A percentile compares a stretch with the other conserved stretches of the same genome.
Conservation (phyloP, 2,329 filamentous ascomycete species). For the Aspergillus novoparasiticus region DNA sequence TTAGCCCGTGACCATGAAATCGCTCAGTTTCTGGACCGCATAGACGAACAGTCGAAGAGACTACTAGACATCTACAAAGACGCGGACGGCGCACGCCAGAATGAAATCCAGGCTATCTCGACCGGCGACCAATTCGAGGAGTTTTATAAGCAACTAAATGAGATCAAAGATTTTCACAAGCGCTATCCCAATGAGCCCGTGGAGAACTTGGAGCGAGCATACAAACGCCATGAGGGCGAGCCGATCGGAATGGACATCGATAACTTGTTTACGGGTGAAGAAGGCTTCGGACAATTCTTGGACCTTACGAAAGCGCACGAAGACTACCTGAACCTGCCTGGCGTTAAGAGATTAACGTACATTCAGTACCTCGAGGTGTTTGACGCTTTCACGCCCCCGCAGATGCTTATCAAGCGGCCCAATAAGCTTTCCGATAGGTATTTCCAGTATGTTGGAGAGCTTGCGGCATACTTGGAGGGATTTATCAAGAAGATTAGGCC, state of each 20-base stretch:
- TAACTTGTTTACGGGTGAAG: constrained; percentile 92
- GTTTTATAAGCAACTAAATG: constrained; percentile 82
- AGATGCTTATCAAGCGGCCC: constrained; percentile 71
- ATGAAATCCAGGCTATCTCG: constrained; percentile 81
- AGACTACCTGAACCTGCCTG: constrained; percentile 83
- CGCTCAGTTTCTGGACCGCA: constrained; percentile 79
- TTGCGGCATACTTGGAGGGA: constrained; percentile 81
- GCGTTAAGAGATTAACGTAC: constrained; percentile 82
- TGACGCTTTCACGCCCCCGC: constrained; percentile 77
- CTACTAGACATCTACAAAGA: constrained; percentile 85
- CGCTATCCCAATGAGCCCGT: constrained; percentile 92
- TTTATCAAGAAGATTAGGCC: constrained; percentile 86
- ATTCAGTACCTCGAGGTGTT: constrained; percentile 91
- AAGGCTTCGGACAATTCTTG: constrained; percentile 89
- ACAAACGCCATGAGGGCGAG: constrained; percentile 73
- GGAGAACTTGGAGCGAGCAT: constrained; percentile 91
- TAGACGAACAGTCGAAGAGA: constrained; percentile 80
- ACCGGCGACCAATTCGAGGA: constrained; percentile 85
- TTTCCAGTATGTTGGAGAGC: constrained; percentile 80
- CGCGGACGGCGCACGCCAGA: constrained; percentile 67
- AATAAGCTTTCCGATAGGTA: constrained; percentile 93
- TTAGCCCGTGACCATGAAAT: constrained; percentile 92
- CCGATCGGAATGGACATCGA: constrained; percentile 72
- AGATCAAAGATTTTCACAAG: constrained; percentile 84
- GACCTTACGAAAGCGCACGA: constrained; percentile 85